These are phyloP conservation scores for Candida orba DNA, from an alignment of 805 yeast species.

Conservation along the genomic window DNA sequence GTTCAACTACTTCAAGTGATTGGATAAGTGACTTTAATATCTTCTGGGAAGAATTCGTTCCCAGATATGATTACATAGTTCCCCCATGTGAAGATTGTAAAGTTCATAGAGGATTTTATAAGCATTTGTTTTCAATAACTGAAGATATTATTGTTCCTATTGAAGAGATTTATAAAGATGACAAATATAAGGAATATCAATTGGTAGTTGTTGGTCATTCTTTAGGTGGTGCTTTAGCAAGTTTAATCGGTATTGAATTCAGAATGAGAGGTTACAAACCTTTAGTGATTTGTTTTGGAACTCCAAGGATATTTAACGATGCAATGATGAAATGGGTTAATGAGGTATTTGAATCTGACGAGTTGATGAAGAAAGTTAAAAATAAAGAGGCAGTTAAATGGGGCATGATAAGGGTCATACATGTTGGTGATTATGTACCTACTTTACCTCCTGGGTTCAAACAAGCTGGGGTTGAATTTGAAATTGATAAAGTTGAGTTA, in stretches of 20 bases:
- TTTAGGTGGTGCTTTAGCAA: slow-evolving; percentile 66
- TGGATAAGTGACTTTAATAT: slow-evolving; percentile 59
- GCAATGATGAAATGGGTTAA: slow-evolving; percentile 49
- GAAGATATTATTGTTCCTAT: slow-evolving; percentile 24
- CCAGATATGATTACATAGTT: slow-evolving; percentile 9
- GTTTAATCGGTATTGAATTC: slow-evolving; percentile 57
- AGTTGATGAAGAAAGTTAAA: slow-evolving; percentile 19
- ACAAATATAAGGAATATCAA: slow-evolving; percentile 39
- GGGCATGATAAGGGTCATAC: slow-evolving; percentile 50
- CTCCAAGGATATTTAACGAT: slow-evolving; percentile 59
- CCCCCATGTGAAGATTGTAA: slow-evolving; percentile 42
- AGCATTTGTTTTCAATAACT: slow-evolving; percentile 37
- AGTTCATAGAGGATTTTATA: slow-evolving; percentile 61
- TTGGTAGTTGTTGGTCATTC: slow-evolving; percentile 67
- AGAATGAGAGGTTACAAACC: slow-evolving; percentile 48
- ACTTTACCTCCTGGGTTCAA: slow-evolving; percentile 42
- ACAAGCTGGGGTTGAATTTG: slow-evolving; percentile 30
- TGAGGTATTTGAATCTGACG: slow-evolving; percentile 34
- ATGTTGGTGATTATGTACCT: slow-evolving; percentile 53
- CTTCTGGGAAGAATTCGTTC: slow-evolving; percentile 13
- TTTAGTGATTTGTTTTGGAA: slow-evolving; percentile 50
- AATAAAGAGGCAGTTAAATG: slow-evolving; percentile 1
- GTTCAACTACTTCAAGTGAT: slow-evolving; percentile 57
- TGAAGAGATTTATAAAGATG: slow-evolving; percentile 23
- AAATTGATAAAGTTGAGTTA: slow-evolving; percentile 28